A percentile compares a stretch with the other conserved stretches of the same genome.
Conservation (phyloP, 139 green algal species). For the Nannochloris sp. region DNA sequence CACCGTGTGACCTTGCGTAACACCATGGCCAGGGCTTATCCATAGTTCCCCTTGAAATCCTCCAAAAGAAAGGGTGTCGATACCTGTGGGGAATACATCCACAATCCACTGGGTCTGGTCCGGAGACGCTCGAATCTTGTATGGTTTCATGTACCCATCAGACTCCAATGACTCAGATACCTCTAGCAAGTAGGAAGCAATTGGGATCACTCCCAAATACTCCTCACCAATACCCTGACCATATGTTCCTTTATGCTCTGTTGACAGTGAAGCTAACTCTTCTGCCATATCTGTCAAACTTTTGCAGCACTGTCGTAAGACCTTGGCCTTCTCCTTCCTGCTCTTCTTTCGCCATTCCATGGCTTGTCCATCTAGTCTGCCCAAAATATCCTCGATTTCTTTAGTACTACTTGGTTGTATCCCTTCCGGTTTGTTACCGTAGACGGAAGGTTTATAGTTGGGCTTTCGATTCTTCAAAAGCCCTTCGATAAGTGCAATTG, state of each 20-base stretch:
- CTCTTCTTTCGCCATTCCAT: constrained; percentile 25
- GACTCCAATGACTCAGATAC: constrained; percentile 36
- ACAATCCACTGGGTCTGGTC: constrained; percentile 35
- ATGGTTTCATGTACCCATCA: constrained; percentile 19
- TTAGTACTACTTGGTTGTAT: constrained; percentile 19
- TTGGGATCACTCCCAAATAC: constrained; percentile 29
- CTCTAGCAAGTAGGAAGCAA: constrained; percentile 40
- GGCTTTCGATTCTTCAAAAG: not conserved
- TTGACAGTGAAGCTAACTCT: constrained; percentile 27
- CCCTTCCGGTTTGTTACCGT: constrained; percentile 3
- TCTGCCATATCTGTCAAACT: constrained; percentile 21
- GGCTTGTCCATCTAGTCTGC: constrained; percentile 28
- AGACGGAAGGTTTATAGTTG: constrained; percentile 1
- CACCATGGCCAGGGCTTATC: constrained; percentile 50
- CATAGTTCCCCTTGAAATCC: constrained; percentile 56
- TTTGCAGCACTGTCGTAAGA: constrained; percentile 39
- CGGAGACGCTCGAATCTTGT: not conserved
- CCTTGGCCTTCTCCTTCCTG: constrained; percentile 15
- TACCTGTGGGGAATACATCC: constrained; percentile 42
- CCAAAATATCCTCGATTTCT: constrained; percentile 21
- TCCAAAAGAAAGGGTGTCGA: constrained; percentile 42
- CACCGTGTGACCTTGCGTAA: constrained; percentile 30
- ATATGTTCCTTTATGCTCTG: constrained; percentile 44
- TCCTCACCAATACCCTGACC: constrained; percentile 53
- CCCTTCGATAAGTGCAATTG: too few relatives aligned